A percentile compares a stretch with the other conserved stretches of the same genome.
Conservation (phyloP, 495 filamentous ascomycete species). For the Jackrogersella minutella region DNA sequence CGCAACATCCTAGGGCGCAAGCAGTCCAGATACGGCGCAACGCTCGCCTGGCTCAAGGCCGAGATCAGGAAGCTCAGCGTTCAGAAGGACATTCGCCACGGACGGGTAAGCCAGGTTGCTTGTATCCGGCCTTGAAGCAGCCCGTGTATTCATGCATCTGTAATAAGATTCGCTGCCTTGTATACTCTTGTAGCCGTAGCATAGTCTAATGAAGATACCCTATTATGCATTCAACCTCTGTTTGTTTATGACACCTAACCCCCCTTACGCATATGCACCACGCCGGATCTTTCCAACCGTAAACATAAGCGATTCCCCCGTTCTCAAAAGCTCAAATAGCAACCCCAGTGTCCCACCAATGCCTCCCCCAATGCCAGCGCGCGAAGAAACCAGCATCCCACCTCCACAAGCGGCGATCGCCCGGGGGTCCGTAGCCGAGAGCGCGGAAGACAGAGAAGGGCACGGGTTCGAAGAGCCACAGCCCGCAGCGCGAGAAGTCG, state of each 20-base stretch:
- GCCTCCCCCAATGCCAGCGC: slow-evolving; percentile 57
- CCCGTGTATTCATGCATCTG: neutral
- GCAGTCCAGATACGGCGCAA: slow-evolving; percentile 69
- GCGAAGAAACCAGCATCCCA: slow-evolving; percentile 59
- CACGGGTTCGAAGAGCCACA: slow-evolving; percentile 76
- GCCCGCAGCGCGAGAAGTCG: slow-evolving; percentile 66
- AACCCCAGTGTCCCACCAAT: slow-evolving; percentile 73
- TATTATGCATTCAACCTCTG: slow-evolving; percentile 1
- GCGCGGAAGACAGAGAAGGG: slow-evolving; percentile 67
- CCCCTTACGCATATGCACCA: neutral
- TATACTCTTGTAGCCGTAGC: neutral
- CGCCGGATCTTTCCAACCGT: neutral
- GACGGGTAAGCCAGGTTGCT: slow-evolving; percentile 30
- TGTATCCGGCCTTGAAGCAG: neutral
- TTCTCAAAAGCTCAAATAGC: slow-evolving; percentile 45
- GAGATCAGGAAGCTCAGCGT: slow-evolving; percentile 46
- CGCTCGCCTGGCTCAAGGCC: slow-evolving; percentile 69
- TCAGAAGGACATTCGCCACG: slow-evolving; percentile 37
- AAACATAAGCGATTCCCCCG: neutral
- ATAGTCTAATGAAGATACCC: slow-evolving; percentile 18
- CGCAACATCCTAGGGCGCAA: slow-evolving; percentile 68
- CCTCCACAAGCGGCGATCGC: slow-evolving; percentile 62
- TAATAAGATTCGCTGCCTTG: neutral
- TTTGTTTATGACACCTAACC: neutral
- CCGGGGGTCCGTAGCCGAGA: slow-evolving; percentile 58